phyloP scores from a whole-genome alignment of 2,329 filamentous ascomycete genomes.

The Fusarium duplospermum region DNA sequence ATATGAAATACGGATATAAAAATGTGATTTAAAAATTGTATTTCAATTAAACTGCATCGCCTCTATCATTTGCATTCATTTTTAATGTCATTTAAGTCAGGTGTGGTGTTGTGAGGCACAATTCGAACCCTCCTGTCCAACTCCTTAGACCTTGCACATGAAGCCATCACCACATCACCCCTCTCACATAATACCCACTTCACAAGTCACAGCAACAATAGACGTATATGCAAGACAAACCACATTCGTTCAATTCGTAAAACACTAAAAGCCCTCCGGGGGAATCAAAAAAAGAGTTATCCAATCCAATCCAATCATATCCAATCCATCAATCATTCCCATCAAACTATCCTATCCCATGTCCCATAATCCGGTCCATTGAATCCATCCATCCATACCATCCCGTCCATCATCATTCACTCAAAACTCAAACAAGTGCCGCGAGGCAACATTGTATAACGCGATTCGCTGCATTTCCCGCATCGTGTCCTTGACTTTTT shows the following conservation, averaged over 20 bases:
- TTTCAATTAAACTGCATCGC: background rate
- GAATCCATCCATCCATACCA: background rate
- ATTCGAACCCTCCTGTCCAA: slow-evolving; percentile 16
- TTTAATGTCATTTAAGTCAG: background rate
- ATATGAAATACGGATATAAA: rapidly evolving
- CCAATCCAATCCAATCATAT: slow-evolving; percentile 10
- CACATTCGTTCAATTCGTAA: slow-evolving; percentile 37
- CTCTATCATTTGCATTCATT: background rate
- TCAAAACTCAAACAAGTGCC: slow-evolving; percentile 54
- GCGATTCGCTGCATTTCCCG: slow-evolving; percentile 36
- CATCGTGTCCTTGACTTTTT: slow-evolving; percentile 29
- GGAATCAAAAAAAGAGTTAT: slow-evolving; percentile 36
- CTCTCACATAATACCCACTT: background rate
- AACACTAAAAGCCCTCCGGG: slow-evolving; percentile 31
- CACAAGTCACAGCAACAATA: background rate
- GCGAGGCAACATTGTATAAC: slow-evolving; percentile 61
- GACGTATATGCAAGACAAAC: background rate
- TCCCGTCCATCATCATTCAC: slow-evolving; percentile 20
- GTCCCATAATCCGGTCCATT: background rate
- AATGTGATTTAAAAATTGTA: background rate
- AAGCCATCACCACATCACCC: slow-evolving; percentile 18
- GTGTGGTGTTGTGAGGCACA: background rate
- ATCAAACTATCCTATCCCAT: background rate
- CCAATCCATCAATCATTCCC: background rate
- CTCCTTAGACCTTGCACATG: background rate